Conservation (phyloP, 176 grass and related monocot genomes). For the Tillandsia leiboldiana region DNA sequence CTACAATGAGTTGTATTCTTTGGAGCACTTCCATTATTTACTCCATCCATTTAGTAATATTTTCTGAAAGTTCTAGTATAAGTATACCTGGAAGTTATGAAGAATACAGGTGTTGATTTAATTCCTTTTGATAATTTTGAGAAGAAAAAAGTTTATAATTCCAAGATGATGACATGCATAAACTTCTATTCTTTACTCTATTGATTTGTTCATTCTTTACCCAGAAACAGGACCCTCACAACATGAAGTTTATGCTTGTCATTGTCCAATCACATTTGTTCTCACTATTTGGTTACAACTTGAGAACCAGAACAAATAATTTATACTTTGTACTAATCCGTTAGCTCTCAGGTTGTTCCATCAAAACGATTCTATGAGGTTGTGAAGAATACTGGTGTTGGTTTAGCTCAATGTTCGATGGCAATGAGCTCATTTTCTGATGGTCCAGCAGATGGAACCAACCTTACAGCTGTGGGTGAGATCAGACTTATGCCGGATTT, state of each 20-base stretch:
- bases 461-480: slow-evolving; percentile 83
- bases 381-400: slow-evolving; percentile 67
- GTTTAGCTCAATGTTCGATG: slow-evolving; percentile 72
- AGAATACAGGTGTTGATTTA: too few species aligned
- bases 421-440: slow-evolving; percentile 74
- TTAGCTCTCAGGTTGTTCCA: slow-evolving; percentile 66
- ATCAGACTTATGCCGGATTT: slow-evolving; percentile 84
- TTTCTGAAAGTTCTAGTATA: not conserved
- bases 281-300: not conserved
- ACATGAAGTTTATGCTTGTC: not conserved
- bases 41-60: not conserved
- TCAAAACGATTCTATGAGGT: slow-evolving; percentile 65
- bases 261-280: not conserved
- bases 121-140: too few species aligned
- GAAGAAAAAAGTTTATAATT: too few species aligned
- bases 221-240: too few species aligned
- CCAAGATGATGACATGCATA: not conserved
- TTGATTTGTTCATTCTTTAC: too few species aligned
- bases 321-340: not conserved
- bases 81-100: too few species aligned
- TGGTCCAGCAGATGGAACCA: slow-evolving; percentile 69
- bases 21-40: not conserved
- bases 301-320: not conserved
- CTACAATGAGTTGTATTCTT: not conserved
- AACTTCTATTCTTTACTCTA: not conserved